phyloP scores from a whole-genome alignment of 2,329 filamentous ascomycete species.

The Didymella segeticola region DNA sequence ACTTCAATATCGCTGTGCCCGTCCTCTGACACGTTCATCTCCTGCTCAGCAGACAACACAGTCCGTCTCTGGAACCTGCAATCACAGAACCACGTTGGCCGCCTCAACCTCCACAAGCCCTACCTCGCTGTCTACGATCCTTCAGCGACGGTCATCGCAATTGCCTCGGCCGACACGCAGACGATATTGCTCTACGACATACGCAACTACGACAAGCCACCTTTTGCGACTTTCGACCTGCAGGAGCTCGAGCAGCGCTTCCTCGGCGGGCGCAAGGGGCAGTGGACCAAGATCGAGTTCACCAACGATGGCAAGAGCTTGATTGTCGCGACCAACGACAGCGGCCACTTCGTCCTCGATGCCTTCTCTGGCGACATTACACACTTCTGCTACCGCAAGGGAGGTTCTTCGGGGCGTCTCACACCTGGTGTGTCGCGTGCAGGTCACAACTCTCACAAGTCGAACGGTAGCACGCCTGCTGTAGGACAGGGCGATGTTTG shows the following conservation, averaged over 20 bases:
- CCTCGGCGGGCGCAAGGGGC: constrained; percentile 57
- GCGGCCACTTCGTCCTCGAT: constrained; percentile 90
- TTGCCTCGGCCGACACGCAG: constrained; percentile 81
- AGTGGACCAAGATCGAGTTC: constrained; percentile 93
- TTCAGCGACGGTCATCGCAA: constrained; percentile 87
- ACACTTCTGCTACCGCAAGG: constrained; percentile 68
- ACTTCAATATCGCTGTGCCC: constrained; percentile 86
- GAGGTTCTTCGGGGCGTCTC: constrained; percentile 53
- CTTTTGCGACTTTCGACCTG: constrained; percentile 86
- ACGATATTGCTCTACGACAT: constrained; percentile 89
- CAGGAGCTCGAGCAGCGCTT: constrained; percentile 64
- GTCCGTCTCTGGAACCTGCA: constrained; percentile 89
- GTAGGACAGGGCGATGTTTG: constrained; percentile 76
- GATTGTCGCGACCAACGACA: constrained; percentile 81
- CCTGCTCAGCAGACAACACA: constrained; percentile 88
- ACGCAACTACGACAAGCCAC: constrained; percentile 90
- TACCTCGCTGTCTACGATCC: constrained; percentile 91
- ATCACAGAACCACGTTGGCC: constrained; percentile 79
- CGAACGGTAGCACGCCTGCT: constrained; percentile 33
- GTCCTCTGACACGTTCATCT: constrained; percentile 88
- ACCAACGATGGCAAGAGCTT: constrained; percentile 93
- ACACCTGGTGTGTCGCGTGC: constrained; percentile 54
- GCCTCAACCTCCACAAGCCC: constrained; percentile 79
- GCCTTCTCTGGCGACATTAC: constrained; percentile 84
- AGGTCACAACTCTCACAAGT: constrained; percentile 59